Conservation (phyloP, 2,329 filamentous ascomycete genomes). For the Aspergillus versicolor region DNA sequence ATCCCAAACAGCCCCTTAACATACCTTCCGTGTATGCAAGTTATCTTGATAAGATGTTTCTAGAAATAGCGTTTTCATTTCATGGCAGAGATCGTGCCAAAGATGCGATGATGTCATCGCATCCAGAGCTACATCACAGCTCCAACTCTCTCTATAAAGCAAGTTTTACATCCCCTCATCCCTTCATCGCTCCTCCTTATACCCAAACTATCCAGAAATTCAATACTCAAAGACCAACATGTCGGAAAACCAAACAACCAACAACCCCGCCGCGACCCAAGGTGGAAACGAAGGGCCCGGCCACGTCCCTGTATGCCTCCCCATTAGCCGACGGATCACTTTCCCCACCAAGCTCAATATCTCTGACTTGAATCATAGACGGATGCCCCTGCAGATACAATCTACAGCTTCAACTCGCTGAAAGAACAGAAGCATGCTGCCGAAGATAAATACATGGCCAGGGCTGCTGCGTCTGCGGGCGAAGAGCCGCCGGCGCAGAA, state of each 20-base stretch:
- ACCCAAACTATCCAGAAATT: not conserved
- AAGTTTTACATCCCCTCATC: not conserved
- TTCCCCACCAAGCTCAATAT: not conserved
- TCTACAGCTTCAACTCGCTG: constrained; percentile 29
- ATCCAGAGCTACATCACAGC: not conserved
- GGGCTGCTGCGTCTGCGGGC: constrained; percentile 10
- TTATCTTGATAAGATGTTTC: not conserved
- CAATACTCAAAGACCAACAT: not conserved
- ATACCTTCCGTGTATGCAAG: no score
- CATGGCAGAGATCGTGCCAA: no score
- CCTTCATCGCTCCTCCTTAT: not conserved
- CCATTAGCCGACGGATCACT: not conserved
- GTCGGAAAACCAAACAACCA: not conserved
- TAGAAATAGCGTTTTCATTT: not conserved
- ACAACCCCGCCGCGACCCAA: not conserved
- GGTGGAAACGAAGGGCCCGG: constrained; percentile 21
- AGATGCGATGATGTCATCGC: not conserved
- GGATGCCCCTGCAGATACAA: constrained; percentile 23
- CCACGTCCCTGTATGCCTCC: constrained; percentile 24
- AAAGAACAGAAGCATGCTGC: constrained; percentile 28
- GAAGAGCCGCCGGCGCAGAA: constrained; percentile 21
- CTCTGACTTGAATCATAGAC: constrained; percentile 11
- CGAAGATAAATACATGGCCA: constrained; percentile 19
- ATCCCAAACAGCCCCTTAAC: no score
- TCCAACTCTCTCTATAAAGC: not conserved